These are phyloP conservation scores for Volvariella surrecta DNA, from an alignment of 1,284 basidiomycete genomes.

Conservation along the genomic window DNA sequence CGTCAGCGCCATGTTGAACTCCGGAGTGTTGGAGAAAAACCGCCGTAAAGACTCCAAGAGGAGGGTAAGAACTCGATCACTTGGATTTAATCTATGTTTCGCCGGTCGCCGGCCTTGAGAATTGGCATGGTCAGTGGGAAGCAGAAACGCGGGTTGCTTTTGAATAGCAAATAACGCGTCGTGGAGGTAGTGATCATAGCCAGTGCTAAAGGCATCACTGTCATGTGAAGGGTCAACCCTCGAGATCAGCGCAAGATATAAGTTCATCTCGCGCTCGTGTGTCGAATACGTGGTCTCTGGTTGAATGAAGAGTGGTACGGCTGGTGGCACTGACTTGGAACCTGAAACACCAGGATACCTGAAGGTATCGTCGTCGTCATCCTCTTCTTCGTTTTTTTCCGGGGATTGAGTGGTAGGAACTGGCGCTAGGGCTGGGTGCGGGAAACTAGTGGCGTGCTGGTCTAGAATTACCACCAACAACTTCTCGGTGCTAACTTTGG, in stretches of 20 bases:
- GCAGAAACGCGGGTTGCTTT: conserved; percentile 47
- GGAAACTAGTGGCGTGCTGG: conserved; percentile 66
- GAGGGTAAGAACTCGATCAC: conserved; percentile 68
- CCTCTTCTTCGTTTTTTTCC: conserved; percentile 18
- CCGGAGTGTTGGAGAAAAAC: conserved; percentile 83
- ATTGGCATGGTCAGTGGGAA: conserved; percentile 28
- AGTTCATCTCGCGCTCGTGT: conserved; percentile 74
- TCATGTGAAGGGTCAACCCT: conserved; percentile 71
- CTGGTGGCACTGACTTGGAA: conserved; percentile 10
- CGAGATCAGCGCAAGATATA: conserved; percentile 75
- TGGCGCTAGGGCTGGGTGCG: conserved; percentile 41
- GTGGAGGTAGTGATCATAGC: conserved; percentile 77
- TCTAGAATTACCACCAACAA: conserved; percentile 66
- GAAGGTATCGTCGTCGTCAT: conserved; percentile 63
- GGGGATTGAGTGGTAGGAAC: conserved; percentile 9
- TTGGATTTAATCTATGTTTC: conserved; percentile 71
- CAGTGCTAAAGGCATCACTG: conserved; percentile 73
- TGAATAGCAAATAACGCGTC: conserved; percentile 72
- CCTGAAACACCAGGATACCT: conserved; percentile 47
- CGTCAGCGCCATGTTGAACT: conserved; percentile 84
- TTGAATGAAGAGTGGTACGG: conserved; percentile 37
- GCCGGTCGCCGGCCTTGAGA: conserved; percentile 30
- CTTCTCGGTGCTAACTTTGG: conserved; percentile 54
- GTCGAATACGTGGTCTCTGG: conserved; percentile 68
- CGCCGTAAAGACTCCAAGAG: conserved; percentile 63